phyloP scores from a whole-genome alignment of 805 yeast species.

The Vanderwaltozyma polyspora region DNA sequence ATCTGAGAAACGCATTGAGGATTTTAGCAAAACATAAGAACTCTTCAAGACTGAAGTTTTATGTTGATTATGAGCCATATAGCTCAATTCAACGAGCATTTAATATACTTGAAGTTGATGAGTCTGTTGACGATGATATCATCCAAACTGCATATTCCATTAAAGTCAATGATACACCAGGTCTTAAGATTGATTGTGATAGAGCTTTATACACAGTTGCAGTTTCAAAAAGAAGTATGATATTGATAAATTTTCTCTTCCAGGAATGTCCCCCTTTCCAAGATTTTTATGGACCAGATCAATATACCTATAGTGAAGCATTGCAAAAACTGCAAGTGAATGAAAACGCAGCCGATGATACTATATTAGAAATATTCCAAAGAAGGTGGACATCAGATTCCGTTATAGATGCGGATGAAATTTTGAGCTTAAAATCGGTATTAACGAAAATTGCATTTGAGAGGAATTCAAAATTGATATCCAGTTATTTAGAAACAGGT shows the following conservation, averaged over 20 bases:
- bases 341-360: slow-evolving; percentile 41
- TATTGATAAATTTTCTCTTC: slow-evolving; percentile 45
- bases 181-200: slow-evolving; percentile 30
- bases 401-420: slow-evolving; percentile 30
- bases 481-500: slow-evolving; percentile 50
- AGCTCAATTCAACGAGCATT: slow-evolving; percentile 39
- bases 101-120: slow-evolving; percentile 37
- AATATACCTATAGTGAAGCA: slow-evolving; percentile 32
- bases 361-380: slow-evolving; percentile 27
- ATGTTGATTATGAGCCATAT: slow-evolving; percentile 37
- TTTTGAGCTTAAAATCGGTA: slow-evolving; percentile 46
- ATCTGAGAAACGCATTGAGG: slow-evolving; percentile 31
- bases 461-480: slow-evolving; percentile 44
- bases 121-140: slow-evolving; percentile 54
- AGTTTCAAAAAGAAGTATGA: slow-evolving; percentile 41
- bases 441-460: slow-evolving; percentile 44
- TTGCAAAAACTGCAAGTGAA: slow-evolving; percentile 39
- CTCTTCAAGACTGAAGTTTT: slow-evolving; percentile 28
- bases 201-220: slow-evolving; percentile 58
- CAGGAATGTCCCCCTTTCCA: slow-evolving; percentile 23
- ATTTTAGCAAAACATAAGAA: slow-evolving; percentile 30
- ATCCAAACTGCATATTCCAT: slow-evolving; percentile 65
- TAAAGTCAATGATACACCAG: slow-evolving; percentile 42
- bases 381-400: slow-evolving; percentile 21
- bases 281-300: slow-evolving; percentile 17